Conservation (phyloP, 331 rosid species). For the Ulmus americana region DNA sequence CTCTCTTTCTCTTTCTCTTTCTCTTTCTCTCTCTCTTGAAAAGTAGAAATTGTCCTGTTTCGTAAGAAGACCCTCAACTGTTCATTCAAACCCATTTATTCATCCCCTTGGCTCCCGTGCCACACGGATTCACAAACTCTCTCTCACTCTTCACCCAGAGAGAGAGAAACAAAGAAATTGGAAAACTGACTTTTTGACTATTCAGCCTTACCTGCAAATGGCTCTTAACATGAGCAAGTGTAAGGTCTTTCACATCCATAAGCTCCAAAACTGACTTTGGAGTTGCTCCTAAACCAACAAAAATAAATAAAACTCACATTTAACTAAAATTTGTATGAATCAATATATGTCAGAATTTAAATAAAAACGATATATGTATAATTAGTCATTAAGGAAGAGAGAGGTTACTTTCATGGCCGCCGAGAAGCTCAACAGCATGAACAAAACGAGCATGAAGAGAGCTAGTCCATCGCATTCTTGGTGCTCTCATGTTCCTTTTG, state of each 20-base stretch:
- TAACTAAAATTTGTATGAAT: background rate
- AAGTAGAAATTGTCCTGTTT: constrained; percentile 78
- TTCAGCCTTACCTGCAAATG: constrained; percentile 69
- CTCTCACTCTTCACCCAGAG: constrained; percentile 26
- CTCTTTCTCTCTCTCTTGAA: constrained; percentile 35
- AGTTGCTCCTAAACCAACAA: constrained; percentile 59
- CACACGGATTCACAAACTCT: constrained; percentile 40
- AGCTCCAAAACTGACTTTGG: constrained; percentile 89
- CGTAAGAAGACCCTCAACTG: constrained; percentile 39
- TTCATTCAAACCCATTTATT: constrained; percentile 31
- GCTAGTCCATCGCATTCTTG: constrained; percentile 94
- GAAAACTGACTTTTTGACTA: background rate
- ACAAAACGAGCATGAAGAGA: constrained; percentile 85
- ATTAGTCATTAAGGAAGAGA: background rate
- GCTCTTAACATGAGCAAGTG: constrained; percentile 95
- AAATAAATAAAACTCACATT: background rate
- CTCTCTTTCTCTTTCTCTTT: constrained; percentile 9
- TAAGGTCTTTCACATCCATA: constrained; percentile 95
- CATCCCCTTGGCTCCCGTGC: constrained; percentile 52
- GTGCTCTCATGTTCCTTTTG: constrained; percentile 76
- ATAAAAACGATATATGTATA: background rate
- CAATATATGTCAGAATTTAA: too few relatives aligned
- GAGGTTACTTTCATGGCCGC: constrained; percentile 83
- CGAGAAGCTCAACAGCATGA: constrained; percentile 88
- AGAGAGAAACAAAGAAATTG: background rate